Percentiles rank a stretch among this genome's conserved stretches.
Conservation (phyloP, 2,329 filamentous ascomycete genomes). For the Colletotrichum karsti region DNA sequence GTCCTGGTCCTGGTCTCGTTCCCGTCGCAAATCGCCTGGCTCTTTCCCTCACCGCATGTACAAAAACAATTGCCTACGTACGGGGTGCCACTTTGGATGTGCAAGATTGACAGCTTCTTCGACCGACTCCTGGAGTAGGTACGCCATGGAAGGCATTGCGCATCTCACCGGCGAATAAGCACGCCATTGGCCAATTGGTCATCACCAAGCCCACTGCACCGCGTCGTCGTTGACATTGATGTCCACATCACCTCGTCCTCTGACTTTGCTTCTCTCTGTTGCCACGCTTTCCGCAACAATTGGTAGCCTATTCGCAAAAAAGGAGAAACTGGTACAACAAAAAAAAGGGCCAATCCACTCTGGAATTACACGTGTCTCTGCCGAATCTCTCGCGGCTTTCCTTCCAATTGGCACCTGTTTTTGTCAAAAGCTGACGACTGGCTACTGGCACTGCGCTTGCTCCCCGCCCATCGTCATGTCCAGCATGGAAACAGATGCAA, state of each 20-base stretch:
- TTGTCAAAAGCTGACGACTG: background rate
- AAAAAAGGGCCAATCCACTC: background rate
- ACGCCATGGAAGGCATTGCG: background rate
- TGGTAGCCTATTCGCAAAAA: background rate
- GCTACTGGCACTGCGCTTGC: background rate
- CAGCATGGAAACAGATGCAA: constrained; percentile 9
- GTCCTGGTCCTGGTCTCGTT: too few species aligned
- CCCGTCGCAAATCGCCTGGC: too few species aligned
- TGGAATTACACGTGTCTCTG: background rate
- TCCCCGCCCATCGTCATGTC: background rate
- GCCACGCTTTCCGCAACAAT: background rate
- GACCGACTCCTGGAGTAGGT: background rate
- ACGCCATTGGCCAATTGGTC: constrained; percentile 24
- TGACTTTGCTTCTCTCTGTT: background rate
- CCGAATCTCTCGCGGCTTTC: background rate
- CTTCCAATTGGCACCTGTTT: background rate
- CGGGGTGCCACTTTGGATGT: too few species aligned
- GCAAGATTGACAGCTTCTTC: background rate
- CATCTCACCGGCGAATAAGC: constrained; percentile 1
- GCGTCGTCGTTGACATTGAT: background rate
- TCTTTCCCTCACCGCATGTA: background rate
- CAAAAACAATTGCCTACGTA: background rate
- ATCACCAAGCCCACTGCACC: background rate
- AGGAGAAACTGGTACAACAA: background rate
- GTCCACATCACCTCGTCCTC: background rate